Percentiles rank a stretch among this genome's conserved stretches.
These are phyloP conservation scores for Ligustrum vulgare DNA, from an alignment of 257 asterid species.

Conservation along the genomic window DNA sequence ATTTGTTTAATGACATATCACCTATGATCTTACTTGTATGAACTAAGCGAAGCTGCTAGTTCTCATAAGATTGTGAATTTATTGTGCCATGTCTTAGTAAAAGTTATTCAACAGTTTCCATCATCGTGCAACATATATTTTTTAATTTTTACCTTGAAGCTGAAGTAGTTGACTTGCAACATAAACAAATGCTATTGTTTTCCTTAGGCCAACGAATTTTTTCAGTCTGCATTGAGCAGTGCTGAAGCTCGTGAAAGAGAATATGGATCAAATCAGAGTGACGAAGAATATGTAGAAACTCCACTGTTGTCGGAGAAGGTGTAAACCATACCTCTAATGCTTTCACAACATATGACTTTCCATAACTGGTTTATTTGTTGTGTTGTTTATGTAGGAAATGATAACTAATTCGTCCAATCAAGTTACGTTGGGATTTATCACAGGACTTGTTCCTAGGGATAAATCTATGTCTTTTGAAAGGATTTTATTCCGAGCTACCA, in stretches of 20 bases:
- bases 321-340: neutral
- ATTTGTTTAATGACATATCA: no score
- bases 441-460: constrained; percentile 93
- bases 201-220: constrained; percentile 81
- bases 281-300: constrained; percentile 84
- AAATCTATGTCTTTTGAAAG: constrained; percentile 95
- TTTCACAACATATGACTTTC: no score
- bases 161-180: neutral
- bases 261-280: constrained; percentile 59
- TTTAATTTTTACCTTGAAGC: no score
- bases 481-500: constrained; percentile 93
- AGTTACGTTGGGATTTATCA: constrained; percentile 79
- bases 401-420: constrained; percentile 77
- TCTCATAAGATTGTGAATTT: no score
- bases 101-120: no score
- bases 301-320: constrained; percentile 82
- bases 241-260: constrained; percentile 84
- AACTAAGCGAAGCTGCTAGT: no score
- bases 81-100: no score
- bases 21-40: no score
- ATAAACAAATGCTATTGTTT: constrained; percentile 20
- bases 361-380: no score
- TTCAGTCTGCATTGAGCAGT: constrained; percentile 72
- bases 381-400: constrained; percentile 43
- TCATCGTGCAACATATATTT: no score